Percentiles rank a stretch among this genome's conserved stretches.
These are phyloP conservation scores for Phialophora tarda DNA, from an alignment of 2,329 filamentous ascomycete genomes.

Conservation along the genomic window DNA sequence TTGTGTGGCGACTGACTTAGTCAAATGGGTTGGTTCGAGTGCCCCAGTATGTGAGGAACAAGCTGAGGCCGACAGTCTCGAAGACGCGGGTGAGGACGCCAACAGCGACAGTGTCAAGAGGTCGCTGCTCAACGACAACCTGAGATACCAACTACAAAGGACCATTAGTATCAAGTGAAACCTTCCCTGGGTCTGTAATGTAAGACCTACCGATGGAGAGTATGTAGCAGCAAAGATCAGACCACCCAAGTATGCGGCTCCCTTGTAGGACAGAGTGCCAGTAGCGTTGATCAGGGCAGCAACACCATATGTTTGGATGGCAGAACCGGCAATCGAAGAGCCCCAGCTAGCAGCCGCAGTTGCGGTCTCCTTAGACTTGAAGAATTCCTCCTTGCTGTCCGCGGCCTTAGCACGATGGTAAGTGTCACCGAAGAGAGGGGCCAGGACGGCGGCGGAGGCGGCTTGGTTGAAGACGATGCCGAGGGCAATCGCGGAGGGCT, in stretches of 20 bases:
- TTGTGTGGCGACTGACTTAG: constrained; percentile 51
- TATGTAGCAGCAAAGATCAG: constrained; percentile 91
- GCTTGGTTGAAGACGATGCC: constrained; percentile 96
- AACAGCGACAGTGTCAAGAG: constrained; percentile 86
- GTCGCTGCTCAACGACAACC: constrained; percentile 87
- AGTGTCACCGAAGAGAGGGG: constrained; percentile 89
- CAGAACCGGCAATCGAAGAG: constrained; percentile 85
- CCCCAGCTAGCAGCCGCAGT: constrained; percentile 88
- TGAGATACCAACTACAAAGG: constrained; percentile 77
- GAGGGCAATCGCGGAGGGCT: constrained; percentile 96
- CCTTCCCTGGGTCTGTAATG: constrained; percentile 53
- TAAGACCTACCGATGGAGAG: constrained; percentile 66
- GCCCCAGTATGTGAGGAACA: constrained; percentile 98
- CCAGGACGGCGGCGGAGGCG: constrained; percentile 83
- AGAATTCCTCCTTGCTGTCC: constrained; percentile 96
- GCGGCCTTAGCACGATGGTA: constrained; percentile 90
- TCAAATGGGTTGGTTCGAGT: constrained; percentile 92
- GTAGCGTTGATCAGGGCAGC: constrained; percentile 93
- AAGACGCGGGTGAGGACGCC: constrained; percentile 82
- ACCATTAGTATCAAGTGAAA: not conserved
- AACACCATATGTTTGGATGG: constrained; percentile 86
- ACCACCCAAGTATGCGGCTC: constrained; percentile 87
- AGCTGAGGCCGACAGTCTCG: constrained; percentile 88
- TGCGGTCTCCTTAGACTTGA: constrained; percentile 89
- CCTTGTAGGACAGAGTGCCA: constrained; percentile 94